Evolutionary conservation across 805 yeast species (phyloP), one percentile per base, ranked within the genome.

Genomic region (Wickerhamiella siamensis): DNA sequence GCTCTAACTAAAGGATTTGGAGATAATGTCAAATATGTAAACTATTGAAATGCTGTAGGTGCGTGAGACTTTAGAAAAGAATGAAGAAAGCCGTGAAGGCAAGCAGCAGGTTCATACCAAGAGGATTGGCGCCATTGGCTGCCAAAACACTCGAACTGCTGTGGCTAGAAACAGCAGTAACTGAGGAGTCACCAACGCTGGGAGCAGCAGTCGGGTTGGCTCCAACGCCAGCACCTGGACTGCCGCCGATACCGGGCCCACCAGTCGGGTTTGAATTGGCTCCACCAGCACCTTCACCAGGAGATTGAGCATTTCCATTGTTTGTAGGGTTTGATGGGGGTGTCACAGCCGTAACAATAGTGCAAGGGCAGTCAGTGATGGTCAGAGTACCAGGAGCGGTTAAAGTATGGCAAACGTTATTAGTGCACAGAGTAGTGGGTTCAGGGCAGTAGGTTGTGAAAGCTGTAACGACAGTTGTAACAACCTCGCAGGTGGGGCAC

Each of bases 401-500:
- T 8, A 12, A 6, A 12, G 29, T 24, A 12, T 24, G 29, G 29
- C 29, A 24, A 12, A 24, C 29, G 12, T 24, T 12, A 12, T 24
- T 24, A 12, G 12, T 8, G 38, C 21, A n/a, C 18, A 35, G 16
- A 24, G 31, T 24, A 10, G 31, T 35, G 18, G 31, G 38, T n/a
- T 17, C 21, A n/a, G 31, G 21, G 31, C 38, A 35, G 27, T 35
- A 35, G 16, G 27, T 35, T 26, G 31, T 35, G 29, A 20, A 14
- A 5, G 15, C 18, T 14, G 18, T 17, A 14, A 24, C 38, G 21
- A 54, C 43, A 24, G 40, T 35, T 15, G 40, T 24, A 31, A 6
- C 19, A 15, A 14, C 17, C 14, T 15, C 22, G 22, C 40, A 31
- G n/a, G 19, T 12, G 10, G 6, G 10, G 12, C 29, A 24, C 10